Conservation (phyloP, 345 rosid species). For the Toxicodendron radicans region DNA sequence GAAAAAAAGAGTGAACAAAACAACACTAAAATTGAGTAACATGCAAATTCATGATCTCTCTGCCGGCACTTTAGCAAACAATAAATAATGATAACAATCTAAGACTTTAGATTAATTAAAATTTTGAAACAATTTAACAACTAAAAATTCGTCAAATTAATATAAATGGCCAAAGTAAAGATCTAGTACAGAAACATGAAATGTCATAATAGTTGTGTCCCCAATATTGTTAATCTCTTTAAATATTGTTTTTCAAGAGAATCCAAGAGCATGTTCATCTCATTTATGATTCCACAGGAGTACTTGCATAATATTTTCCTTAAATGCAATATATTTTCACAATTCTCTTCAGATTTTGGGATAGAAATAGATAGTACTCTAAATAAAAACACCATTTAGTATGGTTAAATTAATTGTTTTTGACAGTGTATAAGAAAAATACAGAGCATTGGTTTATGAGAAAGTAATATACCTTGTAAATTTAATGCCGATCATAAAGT, state of each 20-base stretch:
- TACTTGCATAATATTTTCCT: neutral
- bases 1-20: neutral
- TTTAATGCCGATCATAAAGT: constrained; percentile 86
- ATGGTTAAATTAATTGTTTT: neutral
- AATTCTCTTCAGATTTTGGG: neutral
- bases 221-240: neutral
- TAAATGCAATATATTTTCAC: neutral
- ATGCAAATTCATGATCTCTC: constrained; percentile 7
- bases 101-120: neutral
- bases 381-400: neutral
- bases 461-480: constrained; percentile 69
- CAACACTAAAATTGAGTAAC: neutral
- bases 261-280: neutral
- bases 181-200: neutral
- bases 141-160: neutral
- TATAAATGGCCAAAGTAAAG: neutral
- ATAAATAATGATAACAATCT: neutral
- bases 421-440: neutral
- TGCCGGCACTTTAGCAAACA: no score
- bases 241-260: neutral
- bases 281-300: neutral
- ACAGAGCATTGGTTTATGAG: neutral
- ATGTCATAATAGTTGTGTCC: neutral
- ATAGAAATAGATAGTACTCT: neutral
- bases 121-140: neutral